phyloP scores from a whole-genome alignment of 306 rosid genomes.

The Oemleria cerasiformis region DNA sequence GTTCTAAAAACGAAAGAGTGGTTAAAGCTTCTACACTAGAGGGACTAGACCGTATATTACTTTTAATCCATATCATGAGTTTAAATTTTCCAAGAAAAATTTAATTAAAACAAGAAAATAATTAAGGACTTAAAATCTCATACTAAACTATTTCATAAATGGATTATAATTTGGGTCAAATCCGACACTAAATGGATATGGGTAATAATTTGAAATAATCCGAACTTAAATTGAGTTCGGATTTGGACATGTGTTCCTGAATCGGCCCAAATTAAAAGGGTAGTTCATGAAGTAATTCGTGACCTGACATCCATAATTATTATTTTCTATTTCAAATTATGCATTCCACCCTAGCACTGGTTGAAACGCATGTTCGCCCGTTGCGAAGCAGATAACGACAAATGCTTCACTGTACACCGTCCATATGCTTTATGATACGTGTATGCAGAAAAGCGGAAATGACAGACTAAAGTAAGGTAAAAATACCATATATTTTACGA shows the following conservation, averaged over 20 bases:
- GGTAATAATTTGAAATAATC: not conserved
- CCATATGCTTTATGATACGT: not conserved
- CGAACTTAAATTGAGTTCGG: not conserved
- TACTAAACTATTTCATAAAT: too few relatives aligned
- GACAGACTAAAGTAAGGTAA: conserved; percentile 1
- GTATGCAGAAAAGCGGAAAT: not conserved
- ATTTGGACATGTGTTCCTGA: not conserved
- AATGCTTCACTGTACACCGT: conserved; percentile 13
- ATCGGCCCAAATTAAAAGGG: not conserved
- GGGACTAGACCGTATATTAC: too few relatives aligned
- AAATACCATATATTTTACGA: not conserved
- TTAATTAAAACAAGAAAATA: too few relatives aligned
- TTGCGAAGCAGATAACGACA: conserved; percentile 10
- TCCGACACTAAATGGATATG: too few relatives aligned
- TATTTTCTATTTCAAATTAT: not conserved
- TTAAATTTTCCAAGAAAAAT: too few relatives aligned
- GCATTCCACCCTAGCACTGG: not conserved
- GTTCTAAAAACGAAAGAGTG: too few relatives aligned
- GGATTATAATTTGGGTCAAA: too few relatives aligned
- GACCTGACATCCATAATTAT: not conserved
- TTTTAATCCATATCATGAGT: too few relatives aligned
- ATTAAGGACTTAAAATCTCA: too few relatives aligned
- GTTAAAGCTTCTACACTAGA: too few relatives aligned
- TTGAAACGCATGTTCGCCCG: not conserved
- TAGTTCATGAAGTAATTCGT: not conserved